Evolutionary conservation across 192 early-diverging fungal species (phyloP), one percentile per base, ranked within the genome.

Genomic region (Rhizophagus clarus): DNA sequence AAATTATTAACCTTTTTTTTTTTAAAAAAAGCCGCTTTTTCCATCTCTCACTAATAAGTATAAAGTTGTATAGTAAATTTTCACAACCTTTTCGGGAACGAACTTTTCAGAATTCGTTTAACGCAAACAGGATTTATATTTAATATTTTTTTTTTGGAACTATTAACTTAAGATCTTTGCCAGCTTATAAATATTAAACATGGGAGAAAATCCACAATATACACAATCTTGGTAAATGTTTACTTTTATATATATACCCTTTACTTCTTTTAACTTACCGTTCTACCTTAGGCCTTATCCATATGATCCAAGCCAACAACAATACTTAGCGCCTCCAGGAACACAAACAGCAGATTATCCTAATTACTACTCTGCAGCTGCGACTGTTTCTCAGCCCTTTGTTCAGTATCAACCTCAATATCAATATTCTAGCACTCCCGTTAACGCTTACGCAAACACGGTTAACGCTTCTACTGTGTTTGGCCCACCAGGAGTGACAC

Each of bases 141-240:
- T 56, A 20, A 56, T 56, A 5, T 22, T 5, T 51, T 51, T 51
- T 56, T 56, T 20, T 56, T 56, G 14, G 11, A 3, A 22, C 14
- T 56, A 20, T 56, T 45, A 45, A 12, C 42, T 56, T 56, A 5
- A 17, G 47, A 15, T 20, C 17, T 56, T 56, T 56, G 15, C 17
- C 0, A 20, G 17, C 17, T 12, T 45, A 2, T 12, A 12, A 45
- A 45, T 56, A 56, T 56, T 17, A 64, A 77, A 62, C n/a, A 77
- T 77, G 75, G 61, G 75, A 28, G 75, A 77, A 51, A 77, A 64
- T 66, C 63, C 75, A 56, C 75, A 77, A 9, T 77, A 66, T 66
- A 75, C 74, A 17, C 75, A 62, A 22, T 34, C 60, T 47, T 66
- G 75, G 34, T 66, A 34, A 29, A 34, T 63, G 17, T 15, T 34